Evolutionary conservation across 2,329 filamentous ascomycete genomes (phyloP).

Genomic region (Aspergillus sp.): DNA sequence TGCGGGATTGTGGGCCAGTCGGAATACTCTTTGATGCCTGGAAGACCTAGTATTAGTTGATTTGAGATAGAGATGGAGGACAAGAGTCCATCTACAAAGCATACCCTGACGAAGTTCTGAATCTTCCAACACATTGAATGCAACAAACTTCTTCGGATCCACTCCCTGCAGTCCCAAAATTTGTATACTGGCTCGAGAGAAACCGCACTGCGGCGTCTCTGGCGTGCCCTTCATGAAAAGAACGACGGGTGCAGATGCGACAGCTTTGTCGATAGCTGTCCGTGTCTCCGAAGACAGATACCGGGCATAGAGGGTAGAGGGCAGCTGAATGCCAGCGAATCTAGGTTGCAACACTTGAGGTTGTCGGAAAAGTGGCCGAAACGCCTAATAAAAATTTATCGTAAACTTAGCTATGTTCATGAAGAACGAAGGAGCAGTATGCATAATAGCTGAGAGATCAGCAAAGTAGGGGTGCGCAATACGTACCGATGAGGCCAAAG

Average conservation of each 20-base stretch:
- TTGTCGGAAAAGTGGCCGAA: constrained; percentile 34
- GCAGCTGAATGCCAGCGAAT: constrained; percentile 40
- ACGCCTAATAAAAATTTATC: constrained; percentile 23
- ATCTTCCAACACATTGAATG: constrained; percentile 96
- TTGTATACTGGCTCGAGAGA: constrained; percentile 92
- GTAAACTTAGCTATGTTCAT: constrained; percentile 12
- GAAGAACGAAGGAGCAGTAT: neutral
- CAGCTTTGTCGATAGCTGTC: constrained; percentile 85
- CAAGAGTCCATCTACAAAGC: constrained; percentile 22
- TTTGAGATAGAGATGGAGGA: neutral
- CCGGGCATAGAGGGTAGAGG: constrained; percentile 49
- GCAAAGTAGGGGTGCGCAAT: neutral
- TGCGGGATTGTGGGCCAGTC: constrained; percentile 99
- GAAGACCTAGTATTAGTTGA: constrained; percentile 11
- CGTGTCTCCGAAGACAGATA: constrained; percentile 79
- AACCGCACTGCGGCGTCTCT: constrained; percentile 93
- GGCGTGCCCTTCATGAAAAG: constrained; percentile 99
- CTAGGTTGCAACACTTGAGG: constrained; percentile 25
- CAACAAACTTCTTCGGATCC: constrained; percentile 93
- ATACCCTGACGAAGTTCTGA: constrained; percentile 77
- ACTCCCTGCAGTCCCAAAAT: constrained; percentile 93
- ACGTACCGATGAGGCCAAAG: constrained; percentile 24
- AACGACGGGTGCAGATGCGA: constrained; percentile 85
- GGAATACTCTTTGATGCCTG: constrained; percentile 98
- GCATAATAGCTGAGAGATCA: neutral